phyloP scores from a whole-genome alignment of 306 rosid genomes.

The Spatholobus suberectus region DNA sequence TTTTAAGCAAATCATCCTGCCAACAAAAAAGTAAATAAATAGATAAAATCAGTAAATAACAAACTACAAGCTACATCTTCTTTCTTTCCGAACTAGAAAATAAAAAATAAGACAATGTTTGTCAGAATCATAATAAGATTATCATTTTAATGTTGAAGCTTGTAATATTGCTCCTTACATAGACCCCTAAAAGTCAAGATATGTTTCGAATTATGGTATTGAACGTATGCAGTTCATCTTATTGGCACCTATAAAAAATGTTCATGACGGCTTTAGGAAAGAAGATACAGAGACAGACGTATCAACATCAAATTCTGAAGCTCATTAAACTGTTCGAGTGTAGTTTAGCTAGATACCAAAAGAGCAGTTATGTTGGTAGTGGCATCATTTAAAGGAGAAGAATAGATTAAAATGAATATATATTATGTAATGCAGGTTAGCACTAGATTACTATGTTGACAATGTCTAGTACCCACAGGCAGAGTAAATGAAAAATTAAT shows the following conservation, averaged over 20 bases:
- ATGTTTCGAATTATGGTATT: slow-evolving; percentile 26
- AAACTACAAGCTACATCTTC: slow-evolving; percentile 34
- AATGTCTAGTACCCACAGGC: slow-evolving; percentile 10
- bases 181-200: slow-evolving; percentile 19
- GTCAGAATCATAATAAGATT: neutral
- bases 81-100: slow-evolving; percentile 22
- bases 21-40: slow-evolving; percentile 21
- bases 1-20: slow-evolving; percentile 89
- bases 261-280: neutral
- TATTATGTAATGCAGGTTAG: neutral
- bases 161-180: slow-evolving; percentile 1
- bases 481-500: slow-evolving; percentile 6
- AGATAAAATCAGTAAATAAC: slow-evolving; percentile 32
- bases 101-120: neutral
- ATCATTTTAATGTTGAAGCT: neutral
- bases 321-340: neutral
- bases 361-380: neutral
- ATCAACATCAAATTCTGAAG: slow-evolving; percentile 22
- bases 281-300: slow-evolving; percentile 10
- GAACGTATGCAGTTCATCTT: slow-evolving; percentile 5
- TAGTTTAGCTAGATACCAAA: neutral
- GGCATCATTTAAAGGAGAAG: neutral
- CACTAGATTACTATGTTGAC: slow-evolving; percentile 12
- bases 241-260: neutral
- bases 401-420: neutral